Base-by-base conservation (phyloP, 441 rosid species). In the Macaranga tanarius region DNA sequence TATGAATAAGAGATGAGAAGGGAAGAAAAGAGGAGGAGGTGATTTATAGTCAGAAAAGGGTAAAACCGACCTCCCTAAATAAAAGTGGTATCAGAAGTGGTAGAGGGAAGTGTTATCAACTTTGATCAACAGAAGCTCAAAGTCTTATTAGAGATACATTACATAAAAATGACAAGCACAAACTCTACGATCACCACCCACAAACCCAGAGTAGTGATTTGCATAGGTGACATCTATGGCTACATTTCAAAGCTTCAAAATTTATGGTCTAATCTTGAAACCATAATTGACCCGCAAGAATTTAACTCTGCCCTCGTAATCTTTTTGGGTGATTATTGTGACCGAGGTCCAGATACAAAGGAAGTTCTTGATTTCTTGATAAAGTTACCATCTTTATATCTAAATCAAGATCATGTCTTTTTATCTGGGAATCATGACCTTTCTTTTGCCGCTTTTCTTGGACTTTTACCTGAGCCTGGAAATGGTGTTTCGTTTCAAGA, bases 281-380 rank as follows among this genome's bases (percentile, higher is more conserved):
- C 85, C 63, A 54, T 68, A 2, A 38, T 91, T 77, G 75, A 75
- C 71, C 84, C 81, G 25, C 69, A 72, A 23, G 80, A 80, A 8
- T 91, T 91, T 83, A 66, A 52, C 72, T 62, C 95, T 54, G 90
- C 98, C 69, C 84, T 84, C 48, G 67, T 91, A 69, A 89, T 93
- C 70, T 93, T 93, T 83, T 81, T 90, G 51, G 98, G 98, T 47
- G 97, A 93, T 75, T 91, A 91, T 83, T 93, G 98, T 69, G 98
- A 93, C 70, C 92, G 97, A 11, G 98, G 97, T 69, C 92, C 93
- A 7, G 80, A 86, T 28, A 88, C 96, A 12, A 86, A 76, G 34
- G 63, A 77, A 72, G 97, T 90, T 75, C 71, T 93, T 9, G 90
- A 93, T 65, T 90, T 91, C 76, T 79, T 91, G 50, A 70, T 84